Base-by-base conservation (phyloP, 163 green algal species). In the Volvox carteri region DNA sequence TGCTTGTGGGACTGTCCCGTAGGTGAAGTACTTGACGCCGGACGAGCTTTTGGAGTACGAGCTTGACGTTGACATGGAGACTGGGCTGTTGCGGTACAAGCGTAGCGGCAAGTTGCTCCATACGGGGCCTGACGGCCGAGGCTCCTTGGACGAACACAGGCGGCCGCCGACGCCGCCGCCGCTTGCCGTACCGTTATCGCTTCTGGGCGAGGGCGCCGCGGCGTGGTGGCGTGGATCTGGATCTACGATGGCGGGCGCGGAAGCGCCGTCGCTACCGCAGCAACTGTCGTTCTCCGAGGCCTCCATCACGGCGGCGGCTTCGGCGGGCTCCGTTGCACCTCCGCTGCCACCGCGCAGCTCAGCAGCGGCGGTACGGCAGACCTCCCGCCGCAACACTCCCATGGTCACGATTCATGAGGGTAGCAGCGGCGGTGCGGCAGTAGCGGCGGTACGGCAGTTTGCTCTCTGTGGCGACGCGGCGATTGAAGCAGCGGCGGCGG, bases 51-150 rank as follows among this genome's bases (percentile, higher is more conserved):
- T 80, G 4, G 65, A 88, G 39, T 91, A 91, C 28, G 87, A 91
- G 56, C 67, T 91, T 25, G 87, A 88, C 23, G 87, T 91, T 33
- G 86, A 91, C n/a, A 68, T 86, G n/a, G 58, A 83, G 33, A 77
- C 58, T 14, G 87, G 87, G 8, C 50, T 88, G 78, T 72, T 92
- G 58, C 44, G 78, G 18, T 92, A 90, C 54, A 86, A 92, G 73
- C 73, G 74, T 12, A 87, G 72, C 44, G 88, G 88, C 46, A 67
- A 90, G 72, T 54, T 83, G 81, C 81, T 92, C 46, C 88, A 92
- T 80, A 92, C 88, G 0, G 78, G 78, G 42, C 65, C 58, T 16
- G 35, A 79, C 54, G 75, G 75, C 30, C 75, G 75, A 16, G 46
- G 28, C n/a, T 84, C 75, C 19, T 21, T 84, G 48, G 75, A 84